A percentile compares a stretch with the other conserved stretches of the same genome.
Evolutionary conservation across 2,329 filamentous ascomycete species (phyloP).

Genomic region (Cladophialophora immunda): DNA sequence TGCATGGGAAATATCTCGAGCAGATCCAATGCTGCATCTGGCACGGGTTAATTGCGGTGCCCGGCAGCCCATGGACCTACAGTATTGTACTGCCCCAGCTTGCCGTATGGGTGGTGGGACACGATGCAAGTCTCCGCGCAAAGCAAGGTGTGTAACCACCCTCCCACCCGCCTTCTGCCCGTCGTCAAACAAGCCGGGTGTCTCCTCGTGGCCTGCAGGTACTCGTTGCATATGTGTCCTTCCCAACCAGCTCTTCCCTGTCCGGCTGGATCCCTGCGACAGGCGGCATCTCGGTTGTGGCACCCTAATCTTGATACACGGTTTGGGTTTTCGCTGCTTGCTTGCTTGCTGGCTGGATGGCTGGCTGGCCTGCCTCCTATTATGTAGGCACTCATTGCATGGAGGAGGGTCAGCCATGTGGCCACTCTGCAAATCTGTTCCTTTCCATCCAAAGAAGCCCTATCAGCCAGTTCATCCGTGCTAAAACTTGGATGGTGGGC

Average conservation of each 20-base stretch:
- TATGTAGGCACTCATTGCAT: too few species aligned
- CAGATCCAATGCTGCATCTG: not conserved
- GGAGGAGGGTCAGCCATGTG: constrained; percentile 7
- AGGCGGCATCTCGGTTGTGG: constrained; percentile 15
- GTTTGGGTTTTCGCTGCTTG: not conserved
- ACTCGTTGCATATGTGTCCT: not conserved
- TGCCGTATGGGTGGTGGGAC: too few species aligned
- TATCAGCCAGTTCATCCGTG: not conserved
- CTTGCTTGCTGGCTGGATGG: too few species aligned
- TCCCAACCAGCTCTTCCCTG: not conserved
- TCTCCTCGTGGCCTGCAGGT: not conserved
- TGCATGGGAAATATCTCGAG: not conserved
- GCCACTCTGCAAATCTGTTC: not conserved
- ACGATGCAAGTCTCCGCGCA: too few species aligned
- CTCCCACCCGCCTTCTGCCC: too few species aligned
- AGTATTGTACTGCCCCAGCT: too few species aligned
- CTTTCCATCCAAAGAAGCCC: not conserved
- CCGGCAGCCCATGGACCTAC: too few species aligned
- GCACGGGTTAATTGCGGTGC: not conserved
- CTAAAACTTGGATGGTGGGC: too few species aligned
- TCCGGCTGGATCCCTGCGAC: not conserved
- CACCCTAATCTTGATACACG: constrained; percentile 9
- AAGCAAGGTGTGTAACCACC: too few species aligned
- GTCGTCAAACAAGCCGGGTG: too few species aligned
- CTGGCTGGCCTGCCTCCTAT: too few species aligned